Base-by-base conservation (phyloP, 768 basidiomycete genomes). In the Lactifluus echinatus region DNA sequence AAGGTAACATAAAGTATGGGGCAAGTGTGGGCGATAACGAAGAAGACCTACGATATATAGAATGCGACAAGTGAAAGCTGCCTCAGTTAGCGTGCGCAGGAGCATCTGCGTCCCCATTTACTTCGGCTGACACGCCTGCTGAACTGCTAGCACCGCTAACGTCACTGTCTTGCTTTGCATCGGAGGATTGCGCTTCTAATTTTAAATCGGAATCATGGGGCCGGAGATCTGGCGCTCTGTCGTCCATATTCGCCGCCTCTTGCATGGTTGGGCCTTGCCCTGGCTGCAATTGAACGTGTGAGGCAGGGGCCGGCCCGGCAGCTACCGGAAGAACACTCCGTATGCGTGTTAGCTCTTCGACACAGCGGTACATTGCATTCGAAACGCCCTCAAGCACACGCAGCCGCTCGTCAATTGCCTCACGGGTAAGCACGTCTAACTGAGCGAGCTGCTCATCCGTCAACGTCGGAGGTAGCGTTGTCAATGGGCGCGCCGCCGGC, bases 401-500 rank as follows among this genome's bases (percentile, higher is more conserved):
- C 59, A 97, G 70, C 53, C 91, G 80, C 64, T 93, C 90, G 62
- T 93, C 89, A 48, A 96, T 87, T 6, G 87, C 86, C 62, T 89
- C 87, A 53, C 88, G 75, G 26, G 89, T 90, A 37, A 85, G 66
- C 26, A 65, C 72, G 61, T 92, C 88, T 70, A 92, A 71, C 19
- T 75, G 70, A 17, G 76, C 72, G 12, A 93, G 73, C 64, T 91
- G 87, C 39, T 79, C 79, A 15, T 82, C 80, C 5, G 77, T 81
- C 55, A 82, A 65, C 33, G 71, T 72, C 10, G 75, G 68, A 21
- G 82, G 81, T 29, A 80, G 67, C 19, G 61, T 50, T 10, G 51
- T 17, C 47, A 69, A 48, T 50, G 71, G 71, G 44, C 58, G 58
- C 19, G 46, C 50, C 33, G 50, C 34, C 34, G 36, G 28, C 42